These are phyloP conservation scores for Globisporangium iwayamae DNA, from an alignment of 352 stramenopile genomes.

Conservation along the genomic window DNA sequence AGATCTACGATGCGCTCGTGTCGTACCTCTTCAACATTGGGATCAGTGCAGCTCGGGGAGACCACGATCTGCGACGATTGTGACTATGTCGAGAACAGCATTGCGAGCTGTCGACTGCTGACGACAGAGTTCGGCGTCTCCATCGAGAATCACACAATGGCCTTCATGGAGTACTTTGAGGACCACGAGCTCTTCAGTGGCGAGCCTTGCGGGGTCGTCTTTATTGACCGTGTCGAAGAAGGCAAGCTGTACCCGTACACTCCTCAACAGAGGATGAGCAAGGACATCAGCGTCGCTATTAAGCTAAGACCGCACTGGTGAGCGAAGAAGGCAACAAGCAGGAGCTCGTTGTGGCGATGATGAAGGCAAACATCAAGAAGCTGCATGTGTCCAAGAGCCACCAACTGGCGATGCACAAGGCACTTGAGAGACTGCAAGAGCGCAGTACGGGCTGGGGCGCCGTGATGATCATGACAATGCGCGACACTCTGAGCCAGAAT, in stretches of 20 bases:
- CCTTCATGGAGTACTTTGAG: neutral
- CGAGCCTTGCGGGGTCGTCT: neutral
- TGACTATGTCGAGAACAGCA: conserved; percentile 16
- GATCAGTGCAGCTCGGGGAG: conserved; percentile 1
- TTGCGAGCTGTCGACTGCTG: conserved; percentile 33
- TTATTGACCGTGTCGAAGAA: neutral
- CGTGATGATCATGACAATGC: no score
- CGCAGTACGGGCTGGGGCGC: no score
- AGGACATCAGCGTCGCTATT: neutral
- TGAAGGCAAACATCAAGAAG: conserved; percentile 12
- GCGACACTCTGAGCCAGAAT: no score
- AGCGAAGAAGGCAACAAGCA: neutral
- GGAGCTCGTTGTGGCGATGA: conserved; percentile 27
- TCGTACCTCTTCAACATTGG: neutral
- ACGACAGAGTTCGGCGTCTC: conserved; percentile 27
- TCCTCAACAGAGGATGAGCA: neutral
- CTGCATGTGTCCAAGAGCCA: no score
- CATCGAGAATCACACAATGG: neutral
- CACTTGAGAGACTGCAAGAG: no score
- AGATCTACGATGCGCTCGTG: neutral
- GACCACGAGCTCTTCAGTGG: neutral
- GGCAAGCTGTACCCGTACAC: neutral
- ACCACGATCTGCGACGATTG: conserved; percentile 11
- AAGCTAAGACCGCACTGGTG: conserved; percentile 27
- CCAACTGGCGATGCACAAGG: no score